A percentile compares a stretch with the other conserved stretches of the same genome.
Conservation (phyloP, 179 eudicot genomes). For the Corrigiola litoralis region DNA sequence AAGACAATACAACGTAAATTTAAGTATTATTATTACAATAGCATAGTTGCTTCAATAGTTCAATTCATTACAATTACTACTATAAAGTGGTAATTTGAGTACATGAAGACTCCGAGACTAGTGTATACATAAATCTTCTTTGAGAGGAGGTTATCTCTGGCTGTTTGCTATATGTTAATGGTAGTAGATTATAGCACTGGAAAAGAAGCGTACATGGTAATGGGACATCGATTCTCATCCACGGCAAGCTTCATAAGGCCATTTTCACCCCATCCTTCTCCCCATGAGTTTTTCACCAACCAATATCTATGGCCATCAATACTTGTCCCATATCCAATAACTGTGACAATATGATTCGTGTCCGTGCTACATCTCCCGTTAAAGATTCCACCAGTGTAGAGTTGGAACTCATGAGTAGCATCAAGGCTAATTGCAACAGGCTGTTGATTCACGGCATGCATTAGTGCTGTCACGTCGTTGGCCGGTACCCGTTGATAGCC, state of each 20-base stretch:
- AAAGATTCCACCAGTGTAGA: slow-evolving; percentile 30
- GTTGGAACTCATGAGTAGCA: slow-evolving; percentile 5
- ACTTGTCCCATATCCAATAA: slow-evolving; percentile 33
- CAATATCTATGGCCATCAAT: slow-evolving; percentile 29
- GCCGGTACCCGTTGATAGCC: slow-evolving; percentile 18
- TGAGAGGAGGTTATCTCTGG: too few relatives aligned
- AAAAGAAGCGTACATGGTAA: slow-evolving; percentile 10
- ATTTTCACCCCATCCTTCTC: slow-evolving; percentile 18
- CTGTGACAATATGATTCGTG: slow-evolving; percentile 29
- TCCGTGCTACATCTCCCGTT: slow-evolving; percentile 19
- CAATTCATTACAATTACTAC: too few relatives aligned
- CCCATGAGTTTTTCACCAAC: slow-evolving; percentile 36
- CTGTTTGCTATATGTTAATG: too few relatives aligned
- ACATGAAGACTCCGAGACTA: too few relatives aligned
- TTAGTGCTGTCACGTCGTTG: slow-evolving; percentile 15
- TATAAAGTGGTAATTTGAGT: too few relatives aligned
- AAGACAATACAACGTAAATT: too few relatives aligned
- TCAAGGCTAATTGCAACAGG: slow-evolving; percentile 8
- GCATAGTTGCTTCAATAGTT: too few relatives aligned
- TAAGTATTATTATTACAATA: too few relatives aligned
- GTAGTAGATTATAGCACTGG: too few relatives aligned
- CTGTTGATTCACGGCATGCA: not conserved
- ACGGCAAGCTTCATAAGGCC: slow-evolving; percentile 16
- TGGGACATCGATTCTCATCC: slow-evolving; percentile 13
- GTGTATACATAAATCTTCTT: too few relatives aligned